Base-by-base conservation (phyloP, 2,329 filamentous ascomycete genomes). In the Thermochaetoides dissita region DNA sequence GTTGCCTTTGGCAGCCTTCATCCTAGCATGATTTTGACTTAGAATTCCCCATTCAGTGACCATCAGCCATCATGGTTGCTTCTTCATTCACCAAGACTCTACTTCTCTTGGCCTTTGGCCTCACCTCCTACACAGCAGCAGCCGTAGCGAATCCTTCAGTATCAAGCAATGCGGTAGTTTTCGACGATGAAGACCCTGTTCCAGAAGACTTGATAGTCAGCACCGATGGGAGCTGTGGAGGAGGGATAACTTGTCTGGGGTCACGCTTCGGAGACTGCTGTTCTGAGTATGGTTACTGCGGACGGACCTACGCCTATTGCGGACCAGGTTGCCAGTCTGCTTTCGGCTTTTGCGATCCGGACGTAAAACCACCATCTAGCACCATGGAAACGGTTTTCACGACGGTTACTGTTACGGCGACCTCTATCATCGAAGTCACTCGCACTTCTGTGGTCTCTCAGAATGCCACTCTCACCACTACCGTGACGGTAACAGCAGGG, bases 231-330 rank as follows among this genome's bases (percentile, higher is more conserved):
- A 47, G 34, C n/a, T 54, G 52, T 34, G 52, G 52, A 3, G 9
- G 36, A 0, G 46, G 47, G 1, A 36, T 53, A 1, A 54, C 52
- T 2, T 56, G 53, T 39, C 29, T 36, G 3, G 53, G 53, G 3
- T 52, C 50, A 5, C 37, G 38, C 4, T 53, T 40, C 24, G 53
- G 53, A 7, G 39, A 40, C 36, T 55, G 53, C 36, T 55, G 53
- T 39, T 55, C 52, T 7, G 43, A 41, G 9, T 46, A 50, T 24
- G 53, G 53, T 3, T 55, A 48, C 31, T 55, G 53, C 38, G 53
- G 53, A 6, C 46, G 43, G 30, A 46, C 46, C n/a, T 37, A 8
- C 9, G 49, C 53, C 38, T 52, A 55, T 44, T 55, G 53, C 37
- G 44, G 49, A 30, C 41, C 41, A 1, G 51, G 49, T 3, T 55